A percentile compares a stretch with the other conserved stretches of the same genome.
Conservation (phyloP, 129 eudicot species). For the Escallonia rubra region DNA sequence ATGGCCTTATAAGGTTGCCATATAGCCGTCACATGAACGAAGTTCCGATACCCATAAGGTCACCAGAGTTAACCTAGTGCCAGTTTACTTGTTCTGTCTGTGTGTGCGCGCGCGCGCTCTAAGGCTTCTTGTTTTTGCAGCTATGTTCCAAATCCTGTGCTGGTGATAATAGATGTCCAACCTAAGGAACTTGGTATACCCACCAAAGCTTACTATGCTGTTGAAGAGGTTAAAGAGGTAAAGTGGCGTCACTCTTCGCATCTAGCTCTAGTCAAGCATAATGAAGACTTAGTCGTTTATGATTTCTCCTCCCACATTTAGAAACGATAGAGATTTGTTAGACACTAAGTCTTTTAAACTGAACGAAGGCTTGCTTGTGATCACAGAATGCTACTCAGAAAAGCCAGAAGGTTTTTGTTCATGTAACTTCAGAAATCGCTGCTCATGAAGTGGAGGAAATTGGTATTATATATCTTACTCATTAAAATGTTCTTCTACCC, state of each 20-base stretch:
- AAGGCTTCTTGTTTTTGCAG: slow-evolving; percentile 40
- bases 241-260: not conserved
- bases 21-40: too few relatives aligned
- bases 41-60: not conserved
- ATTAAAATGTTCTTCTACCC: not conserved
- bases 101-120: not conserved
- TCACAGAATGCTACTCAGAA: slow-evolving; percentile 95
- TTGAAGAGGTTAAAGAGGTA: slow-evolving; percentile 99
- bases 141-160: slow-evolving; percentile 90
- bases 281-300: not conserved
- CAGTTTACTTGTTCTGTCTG: too few relatives aligned
- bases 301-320: not conserved
- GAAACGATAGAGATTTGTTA: too few relatives aligned
- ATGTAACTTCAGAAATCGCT: slow-evolving; percentile 93
- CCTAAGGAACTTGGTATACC: slow-evolving; percentile 98
- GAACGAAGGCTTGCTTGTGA: slow-evolving; percentile 2
- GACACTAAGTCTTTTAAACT: not conserved
- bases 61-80: not conserved
- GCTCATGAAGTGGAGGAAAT: slow-evolving; percentile 99
- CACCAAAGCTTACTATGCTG: slow-evolving; percentile 98
- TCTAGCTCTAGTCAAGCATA: not conserved
- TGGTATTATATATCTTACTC: slow-evolving; percentile 34
- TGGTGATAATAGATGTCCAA: slow-evolving; percentile 95
- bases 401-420: slow-evolving; percentile 96
- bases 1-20: too few relatives aligned